Percentiles rank a stretch among this genome's conserved stretches.
Conservation (phyloP, 495 filamentous ascomycete species). For the Daldinia vernicosa region DNA sequence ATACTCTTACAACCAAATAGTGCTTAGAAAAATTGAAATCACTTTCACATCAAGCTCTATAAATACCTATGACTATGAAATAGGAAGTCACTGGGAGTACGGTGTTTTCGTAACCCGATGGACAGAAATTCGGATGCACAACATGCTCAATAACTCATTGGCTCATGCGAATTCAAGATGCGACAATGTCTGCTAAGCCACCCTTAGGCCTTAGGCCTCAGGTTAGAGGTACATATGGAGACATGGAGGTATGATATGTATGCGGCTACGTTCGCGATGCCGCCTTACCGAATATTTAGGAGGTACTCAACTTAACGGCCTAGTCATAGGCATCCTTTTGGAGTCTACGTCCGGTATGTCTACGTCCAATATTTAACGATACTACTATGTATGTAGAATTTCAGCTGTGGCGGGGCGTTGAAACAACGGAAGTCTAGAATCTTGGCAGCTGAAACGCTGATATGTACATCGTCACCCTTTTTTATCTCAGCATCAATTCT, state of each 20-base stretch:
- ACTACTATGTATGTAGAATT: too few relatives aligned
- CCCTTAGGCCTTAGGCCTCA: background rate
- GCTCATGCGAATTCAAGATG: constrained; percentile 6
- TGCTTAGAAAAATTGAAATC: background rate
- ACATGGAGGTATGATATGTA: too few relatives aligned
- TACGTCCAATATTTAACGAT: background rate
- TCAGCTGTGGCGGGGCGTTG: constrained; percentile 29
- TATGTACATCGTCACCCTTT: background rate
- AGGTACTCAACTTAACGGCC: background rate
- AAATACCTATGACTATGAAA: background rate
- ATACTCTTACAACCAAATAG: background rate
- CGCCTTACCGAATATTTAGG: background rate
- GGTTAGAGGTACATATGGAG: too few relatives aligned
- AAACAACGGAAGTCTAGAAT: constrained; percentile 36
- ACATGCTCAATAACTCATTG: constrained; percentile 3
- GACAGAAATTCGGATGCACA: background rate
- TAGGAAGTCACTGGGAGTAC: background rate
- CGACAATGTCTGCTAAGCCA: background rate
- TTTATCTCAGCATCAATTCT: background rate
- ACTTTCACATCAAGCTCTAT: background rate
- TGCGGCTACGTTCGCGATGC: background rate
- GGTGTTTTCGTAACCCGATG: background rate
- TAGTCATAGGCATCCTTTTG: background rate
- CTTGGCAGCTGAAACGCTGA: constrained; percentile 43
- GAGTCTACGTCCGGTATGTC: too few relatives aligned